These are phyloP conservation scores for Mycena chlorophos DNA, from an alignment of 768 basidiomycete species.

Conservation along the genomic window DNA sequence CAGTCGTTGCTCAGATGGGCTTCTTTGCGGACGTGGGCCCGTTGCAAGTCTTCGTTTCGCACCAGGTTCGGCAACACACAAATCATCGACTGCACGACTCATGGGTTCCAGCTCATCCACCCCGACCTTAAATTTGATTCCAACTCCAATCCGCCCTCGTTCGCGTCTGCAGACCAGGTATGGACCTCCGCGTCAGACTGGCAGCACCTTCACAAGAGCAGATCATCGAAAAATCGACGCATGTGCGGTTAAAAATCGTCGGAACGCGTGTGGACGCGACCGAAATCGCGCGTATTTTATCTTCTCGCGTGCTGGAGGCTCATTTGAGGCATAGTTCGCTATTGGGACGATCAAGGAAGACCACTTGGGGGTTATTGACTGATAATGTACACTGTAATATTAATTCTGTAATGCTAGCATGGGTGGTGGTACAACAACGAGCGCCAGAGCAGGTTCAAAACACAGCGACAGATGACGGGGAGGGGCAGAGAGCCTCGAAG, in stretches of 20 bases:
- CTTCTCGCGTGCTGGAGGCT: not conserved
- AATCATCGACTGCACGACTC: no score
- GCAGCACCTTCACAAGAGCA: slow-evolving; percentile 30
- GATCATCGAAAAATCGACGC: slow-evolving; percentile 93
- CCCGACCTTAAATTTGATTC: slow-evolving; percentile 95
- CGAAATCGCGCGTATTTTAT: slow-evolving; percentile 73
- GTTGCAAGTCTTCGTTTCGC: slow-evolving; percentile 90
- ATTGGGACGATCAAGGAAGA: slow-evolving; percentile 99
- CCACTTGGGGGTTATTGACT: slow-evolving; percentile 72
- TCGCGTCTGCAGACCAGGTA: slow-evolving; percentile 88
- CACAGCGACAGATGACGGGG: not conserved
- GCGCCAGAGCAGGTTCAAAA: no score
- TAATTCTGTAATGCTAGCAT: no score
- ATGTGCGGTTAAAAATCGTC: slow-evolving; percentile 94
- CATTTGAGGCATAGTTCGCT: slow-evolving; percentile 64
- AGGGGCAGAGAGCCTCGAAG: not conserved
- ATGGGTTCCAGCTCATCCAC: slow-evolving; percentile 86
- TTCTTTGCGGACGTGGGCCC: slow-evolving; percentile 98
- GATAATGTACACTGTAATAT: no score
- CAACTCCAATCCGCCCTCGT: slow-evolving; percentile 95
- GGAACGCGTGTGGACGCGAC: slow-evolving; percentile 97
- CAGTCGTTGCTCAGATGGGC: slow-evolving; percentile 75
- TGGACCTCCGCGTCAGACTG: slow-evolving; percentile 5
- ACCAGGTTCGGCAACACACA: slow-evolving; percentile 73
- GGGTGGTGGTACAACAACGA: no score